Base-by-base conservation (phyloP, 805 yeast species). In the Scheffersomyces stipitis region DNA sequence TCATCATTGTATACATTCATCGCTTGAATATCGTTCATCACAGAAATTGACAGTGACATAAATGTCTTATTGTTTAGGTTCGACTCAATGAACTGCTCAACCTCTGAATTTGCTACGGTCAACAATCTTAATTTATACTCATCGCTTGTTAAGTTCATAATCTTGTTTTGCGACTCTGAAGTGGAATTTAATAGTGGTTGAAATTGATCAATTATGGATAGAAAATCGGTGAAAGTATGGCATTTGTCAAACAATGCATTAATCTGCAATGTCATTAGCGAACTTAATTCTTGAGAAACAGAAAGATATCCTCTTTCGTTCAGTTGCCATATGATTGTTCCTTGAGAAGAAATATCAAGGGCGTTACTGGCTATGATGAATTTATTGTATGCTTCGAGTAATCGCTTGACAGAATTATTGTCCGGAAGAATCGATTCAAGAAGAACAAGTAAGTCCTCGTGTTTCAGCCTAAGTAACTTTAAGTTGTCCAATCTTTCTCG, bases 391-490 rank as follows among this genome's bases (percentile, higher is more conserved):
- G 64, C 58, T 16, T 57, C 56, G 2, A 44, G 36, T 3, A 66
- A 37, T 28, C 45, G 51, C 22, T 52, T 54, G 15, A 41, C 42
- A 5, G 40, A 46, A 7, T 41, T 41, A 13, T 38, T 28, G 26
- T 26, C 32, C 7, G 24, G 9, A 35, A 38, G 22, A 30, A 58
- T 40, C 24, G 40, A 44, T 22, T 49, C 51, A 12, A 62, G 40
- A 0, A 78, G 70, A 3, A 48, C 40, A 2, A 63, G 46, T 30
- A 85, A 60, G 28, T 75, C 71, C 22, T 75, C 63, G 46, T 87
- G 91, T 9, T 70, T 66, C 0, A 47, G 38, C 42, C 90, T 66
- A 46, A 87, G 74, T 0, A 51, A 47, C 3, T 49, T 51, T 1
- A 83, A 44, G 22, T 67, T 64, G 1, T 58, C 63, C 1, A 83